Base-by-base conservation (phyloP, 192 early-diverging fungal genomes). In the Linderina pennispora region DNA sequence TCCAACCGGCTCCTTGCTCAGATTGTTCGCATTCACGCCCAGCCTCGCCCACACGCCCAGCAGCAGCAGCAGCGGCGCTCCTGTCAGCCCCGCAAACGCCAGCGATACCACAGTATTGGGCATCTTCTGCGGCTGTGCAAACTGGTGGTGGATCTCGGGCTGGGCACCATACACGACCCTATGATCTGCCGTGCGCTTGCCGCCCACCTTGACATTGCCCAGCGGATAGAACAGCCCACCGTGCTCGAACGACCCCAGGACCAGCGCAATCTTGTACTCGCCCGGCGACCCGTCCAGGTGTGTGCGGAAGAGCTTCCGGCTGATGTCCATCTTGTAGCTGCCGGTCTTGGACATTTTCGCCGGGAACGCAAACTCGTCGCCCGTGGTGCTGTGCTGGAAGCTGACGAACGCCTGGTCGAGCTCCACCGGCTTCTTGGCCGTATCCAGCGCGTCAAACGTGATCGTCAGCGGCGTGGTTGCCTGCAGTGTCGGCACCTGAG, bases 391-490 rank as follows among this genome's bases (percentile, higher is more conserved):
- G 41, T 61, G 57, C 32, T 51, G 62, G 21, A 72, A 44, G 24
- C 51, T 65, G 33, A 72, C 62, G 11, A 54, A 18, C 35, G 69
- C 69, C 38, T 64, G 68, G 53, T 72, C 68, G 26, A 72, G 36
- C 22, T 4, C 21, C 40, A 63, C 8, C 9, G 50, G 26, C 31
- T 45, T 18, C 15, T 24, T 38, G 25, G 23, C 40, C 16, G 13
- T 34, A 11, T 19, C 19, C 22, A 24, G 23, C 1, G 50, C 57
- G 23, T 43, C 42, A 23, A 72, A 72, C 11, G 51, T 25, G 14
- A 72, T 45, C n/a, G 41, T 40, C 23, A 72, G 53, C 16, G 69
- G 62, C 18, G 62, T 57, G 0, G 50, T 41, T 31, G 52, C 40
- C 33, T 44, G 36, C 23, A 72, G 23, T 15, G 44, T 55, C 16